Evolutionary conservation across 2,329 filamentous ascomycete genomes (phyloP).

Genomic region (Cercospora nicotianae): DNA sequence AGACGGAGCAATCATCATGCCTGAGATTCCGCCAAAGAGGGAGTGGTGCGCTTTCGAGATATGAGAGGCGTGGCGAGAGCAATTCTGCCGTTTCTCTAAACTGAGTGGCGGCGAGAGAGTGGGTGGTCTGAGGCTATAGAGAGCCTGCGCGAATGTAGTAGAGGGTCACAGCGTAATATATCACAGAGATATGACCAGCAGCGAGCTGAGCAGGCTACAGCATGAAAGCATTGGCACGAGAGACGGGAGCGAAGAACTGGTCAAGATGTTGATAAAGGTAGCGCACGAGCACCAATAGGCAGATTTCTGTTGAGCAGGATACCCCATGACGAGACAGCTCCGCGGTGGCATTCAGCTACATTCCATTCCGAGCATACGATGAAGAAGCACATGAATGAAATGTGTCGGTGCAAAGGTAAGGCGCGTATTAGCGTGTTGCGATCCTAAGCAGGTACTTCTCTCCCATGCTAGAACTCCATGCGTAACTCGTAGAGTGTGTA

Average conservation of each 20-base stretch:
- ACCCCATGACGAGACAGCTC: neutral
- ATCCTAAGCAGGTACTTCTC: neutral
- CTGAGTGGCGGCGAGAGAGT: no score
- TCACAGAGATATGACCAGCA: neutral
- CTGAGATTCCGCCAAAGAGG: constrained; percentile 72
- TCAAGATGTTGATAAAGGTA: neutral
- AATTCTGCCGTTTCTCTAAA: no score
- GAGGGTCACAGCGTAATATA: neutral
- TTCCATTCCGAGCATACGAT: no score
- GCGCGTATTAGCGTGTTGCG: neutral
- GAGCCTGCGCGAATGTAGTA: neutral
- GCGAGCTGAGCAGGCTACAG: neutral
- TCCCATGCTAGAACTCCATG: constrained; percentile 3
- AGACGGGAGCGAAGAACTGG: neutral
- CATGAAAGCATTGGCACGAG: neutral
- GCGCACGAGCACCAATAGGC: neutral
- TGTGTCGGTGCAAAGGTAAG: neutral
- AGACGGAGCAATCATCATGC: constrained; percentile 63
- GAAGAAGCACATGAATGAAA: neutral
- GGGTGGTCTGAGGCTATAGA: neutral
- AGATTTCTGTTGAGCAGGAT: neutral
- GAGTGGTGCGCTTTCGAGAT: constrained; percentile 61
- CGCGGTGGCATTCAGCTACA: no score
- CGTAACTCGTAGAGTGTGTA: constrained; percentile 7
- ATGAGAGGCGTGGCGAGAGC: neutral